These are phyloP conservation scores for Pistacia integerrima DNA, from an alignment of 345 rosid genomes.

Conservation along the genomic window DNA sequence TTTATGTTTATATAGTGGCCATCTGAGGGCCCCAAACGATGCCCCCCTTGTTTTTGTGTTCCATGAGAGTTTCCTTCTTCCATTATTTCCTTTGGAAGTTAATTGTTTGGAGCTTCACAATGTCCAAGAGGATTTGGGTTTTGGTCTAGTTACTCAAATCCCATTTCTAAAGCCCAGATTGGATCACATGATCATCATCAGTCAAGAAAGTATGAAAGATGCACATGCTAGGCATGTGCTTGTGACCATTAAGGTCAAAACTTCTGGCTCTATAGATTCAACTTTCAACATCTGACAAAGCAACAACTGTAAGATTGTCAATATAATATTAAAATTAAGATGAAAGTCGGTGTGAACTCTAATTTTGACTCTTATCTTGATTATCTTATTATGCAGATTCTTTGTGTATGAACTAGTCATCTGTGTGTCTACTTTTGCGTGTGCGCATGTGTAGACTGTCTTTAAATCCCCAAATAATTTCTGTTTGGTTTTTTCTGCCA, in stretches of 20 bases:
- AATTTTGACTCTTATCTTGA: not conserved
- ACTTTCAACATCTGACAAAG: slow-evolving; percentile 21
- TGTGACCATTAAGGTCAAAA: slow-evolving; percentile 7
- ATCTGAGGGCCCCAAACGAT: slow-evolving; percentile 14
- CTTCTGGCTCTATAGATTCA: not conserved
- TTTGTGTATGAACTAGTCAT: not conserved
- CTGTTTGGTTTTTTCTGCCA: not conserved
- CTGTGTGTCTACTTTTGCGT: not conserved
- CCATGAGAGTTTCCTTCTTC: not conserved
- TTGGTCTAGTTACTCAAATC: not conserved
- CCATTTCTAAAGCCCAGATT: not conserved
- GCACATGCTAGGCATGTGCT: not conserved
- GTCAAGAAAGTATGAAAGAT: too few relatives aligned
- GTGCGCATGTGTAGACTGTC: not conserved
- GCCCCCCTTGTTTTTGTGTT: slow-evolving; percentile 23
- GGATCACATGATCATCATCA: not conserved
- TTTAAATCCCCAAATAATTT: not conserved
- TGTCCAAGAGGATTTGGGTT: not conserved
- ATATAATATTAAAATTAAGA: not conserved
- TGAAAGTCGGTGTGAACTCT: not conserved
- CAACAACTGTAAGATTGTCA: not conserved
- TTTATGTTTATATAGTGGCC: slow-evolving; percentile 18
- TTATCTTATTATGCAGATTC: not conserved
- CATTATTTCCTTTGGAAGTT: not conserved
- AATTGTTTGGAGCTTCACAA: not conserved